Evolutionary conservation across 2,329 filamentous ascomycete genomes (phyloP).

Genomic region (Hymenoscyphus infarciens): DNA sequence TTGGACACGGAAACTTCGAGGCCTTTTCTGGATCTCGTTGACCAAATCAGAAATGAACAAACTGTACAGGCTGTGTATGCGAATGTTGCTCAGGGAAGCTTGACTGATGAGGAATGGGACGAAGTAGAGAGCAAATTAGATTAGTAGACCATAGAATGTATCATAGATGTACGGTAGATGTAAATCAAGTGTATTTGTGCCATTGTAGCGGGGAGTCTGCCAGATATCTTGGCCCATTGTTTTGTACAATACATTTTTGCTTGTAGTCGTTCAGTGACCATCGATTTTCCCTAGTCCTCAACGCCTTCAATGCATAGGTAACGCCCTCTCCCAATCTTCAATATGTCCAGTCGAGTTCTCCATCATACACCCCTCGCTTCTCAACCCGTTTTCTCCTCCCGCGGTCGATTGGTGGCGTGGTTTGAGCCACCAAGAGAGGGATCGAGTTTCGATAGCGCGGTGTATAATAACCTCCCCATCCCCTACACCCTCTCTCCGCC

Average conservation of each 20-base stretch:
- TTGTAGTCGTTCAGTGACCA: neutral
- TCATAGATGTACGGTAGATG: conserved; percentile 19
- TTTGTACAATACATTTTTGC: neutral
- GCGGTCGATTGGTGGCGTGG: no score
- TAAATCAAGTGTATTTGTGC: conserved; percentile 19
- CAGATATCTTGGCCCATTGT: neutral
- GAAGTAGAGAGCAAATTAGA: conserved; percentile 52
- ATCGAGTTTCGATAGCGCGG: no score
- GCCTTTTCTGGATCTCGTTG: conserved; percentile 57
- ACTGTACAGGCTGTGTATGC: conserved; percentile 78
- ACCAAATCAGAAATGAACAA: conserved; percentile 59
- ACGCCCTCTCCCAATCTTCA: conserved; percentile 8
- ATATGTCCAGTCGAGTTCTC: neutral
- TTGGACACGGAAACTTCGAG: conserved; percentile 48
- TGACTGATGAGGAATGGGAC: conserved; percentile 53
- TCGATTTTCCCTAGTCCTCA: conserved; percentile 5
- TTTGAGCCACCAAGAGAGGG: no score
- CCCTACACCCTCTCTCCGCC: no score
- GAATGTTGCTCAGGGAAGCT: conserved; percentile 56
- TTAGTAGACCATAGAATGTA: conserved; percentile 24
- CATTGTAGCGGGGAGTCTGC: conserved; percentile 14
- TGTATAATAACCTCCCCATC: no score
- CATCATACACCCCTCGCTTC: neutral
- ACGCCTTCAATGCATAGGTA: conserved; percentile 24
- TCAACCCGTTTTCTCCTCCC: neutral